Percentiles rank a stretch among this genome's conserved stretches.
Evolutionary conservation across 1,284 basidiomycete genomes (phyloP).

Genomic region (Waitea zeae): DNA sequence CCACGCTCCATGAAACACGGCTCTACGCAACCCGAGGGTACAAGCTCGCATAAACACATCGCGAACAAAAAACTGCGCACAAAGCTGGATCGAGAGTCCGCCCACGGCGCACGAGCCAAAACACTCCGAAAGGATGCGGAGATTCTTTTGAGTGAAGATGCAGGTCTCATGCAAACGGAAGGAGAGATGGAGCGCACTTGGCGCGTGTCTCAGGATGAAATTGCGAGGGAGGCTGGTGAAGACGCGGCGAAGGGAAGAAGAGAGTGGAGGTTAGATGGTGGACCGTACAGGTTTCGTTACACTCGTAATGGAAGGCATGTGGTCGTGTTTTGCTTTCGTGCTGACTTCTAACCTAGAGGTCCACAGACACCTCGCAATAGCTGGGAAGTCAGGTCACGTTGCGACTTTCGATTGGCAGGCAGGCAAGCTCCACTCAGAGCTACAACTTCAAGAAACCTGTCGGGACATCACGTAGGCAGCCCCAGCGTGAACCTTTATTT

Average conservation of each 20-base stretch:
- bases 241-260: conserved; percentile 62
- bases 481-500: conserved; percentile 5
- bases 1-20: conserved; percentile 41
- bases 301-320: conserved; percentile 79
- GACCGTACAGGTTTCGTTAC: conserved; percentile 72
- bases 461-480: conserved; percentile 69
- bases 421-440: conserved; percentile 73
- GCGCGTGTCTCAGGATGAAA: conserved; percentile 73
- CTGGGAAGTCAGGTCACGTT: conserved; percentile 74
- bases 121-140: conserved; percentile 46
- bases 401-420: conserved; percentile 93
- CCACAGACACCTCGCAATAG: conserved; percentile 67
- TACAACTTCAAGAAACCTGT: conserved; percentile 81
- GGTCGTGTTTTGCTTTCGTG: conserved; percentile 3
- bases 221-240: conserved; percentile 49
- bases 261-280: conserved; percentile 78
- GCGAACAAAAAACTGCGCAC: conserved; percentile 61
- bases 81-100: conserved; percentile 43
- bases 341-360: not conserved
- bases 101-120: conserved; percentile 37
- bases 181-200: conserved; percentile 78
- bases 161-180: conserved; percentile 58
- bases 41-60: conserved; percentile 40
- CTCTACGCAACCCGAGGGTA: conserved; percentile 22
- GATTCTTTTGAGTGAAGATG: conserved; percentile 42